Percentiles rank a stretch among this genome's conserved stretches.
Conservation (phyloP, 2,329 filamentous ascomycete species). For the Parastagonospora avenae region DNA sequence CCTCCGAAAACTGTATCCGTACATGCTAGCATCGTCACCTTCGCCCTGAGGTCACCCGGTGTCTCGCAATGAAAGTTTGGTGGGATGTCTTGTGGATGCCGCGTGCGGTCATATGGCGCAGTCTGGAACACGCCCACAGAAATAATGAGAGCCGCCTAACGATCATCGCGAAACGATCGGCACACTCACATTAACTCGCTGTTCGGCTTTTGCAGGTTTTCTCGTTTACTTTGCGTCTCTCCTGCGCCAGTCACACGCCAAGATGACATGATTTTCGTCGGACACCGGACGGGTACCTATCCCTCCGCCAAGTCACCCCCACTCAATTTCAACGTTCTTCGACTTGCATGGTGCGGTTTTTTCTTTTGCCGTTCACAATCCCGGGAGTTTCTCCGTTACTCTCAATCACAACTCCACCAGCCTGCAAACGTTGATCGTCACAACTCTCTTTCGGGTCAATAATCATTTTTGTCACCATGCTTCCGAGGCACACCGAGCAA, state of each 20-base stretch:
- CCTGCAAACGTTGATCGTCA: neutral
- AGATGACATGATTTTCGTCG: neutral
- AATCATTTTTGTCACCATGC: neutral
- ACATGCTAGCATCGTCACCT: constrained; percentile 10
- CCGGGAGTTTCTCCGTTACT: neutral
- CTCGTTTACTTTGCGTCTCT: neutral
- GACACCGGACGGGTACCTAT: neutral
- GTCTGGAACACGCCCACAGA: constrained; percentile 4
- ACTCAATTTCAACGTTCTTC: neutral
- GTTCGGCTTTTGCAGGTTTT: neutral
- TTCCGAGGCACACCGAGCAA: neutral
- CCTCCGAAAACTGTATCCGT: neutral
- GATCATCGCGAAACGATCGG: constrained; percentile 5
- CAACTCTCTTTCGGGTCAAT: neutral
- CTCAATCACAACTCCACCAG: neutral
- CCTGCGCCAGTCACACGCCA: neutral
- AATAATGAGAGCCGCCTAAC: constrained; percentile 3
- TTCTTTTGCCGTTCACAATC: neutral
- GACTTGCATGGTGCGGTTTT: neutral
- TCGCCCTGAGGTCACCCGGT: neutral
- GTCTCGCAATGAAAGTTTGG: neutral
- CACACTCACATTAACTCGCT: constrained; percentile 1
- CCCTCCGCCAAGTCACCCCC: neutral
- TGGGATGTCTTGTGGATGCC: neutral
- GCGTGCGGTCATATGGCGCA: constrained; percentile 7